Conservation (phyloP, 768 basidiomycete genomes). For the Terana coerulea region DNA sequence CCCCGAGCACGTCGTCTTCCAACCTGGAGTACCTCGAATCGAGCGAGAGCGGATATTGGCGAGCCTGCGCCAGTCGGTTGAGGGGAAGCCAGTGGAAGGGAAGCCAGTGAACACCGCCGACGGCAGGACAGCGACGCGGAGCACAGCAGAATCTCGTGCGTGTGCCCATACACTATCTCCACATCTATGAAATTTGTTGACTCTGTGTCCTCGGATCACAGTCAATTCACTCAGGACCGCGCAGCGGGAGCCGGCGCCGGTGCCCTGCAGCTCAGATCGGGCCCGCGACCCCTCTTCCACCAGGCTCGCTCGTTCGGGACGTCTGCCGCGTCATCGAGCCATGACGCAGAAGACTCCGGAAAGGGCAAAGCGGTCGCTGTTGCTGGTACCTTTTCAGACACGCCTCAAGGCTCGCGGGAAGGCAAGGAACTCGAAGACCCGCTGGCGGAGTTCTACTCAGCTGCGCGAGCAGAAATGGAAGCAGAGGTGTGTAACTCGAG, state of each 20-base stretch:
- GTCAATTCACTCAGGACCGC: slow-evolving; percentile 20
- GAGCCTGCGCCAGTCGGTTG: background rate
- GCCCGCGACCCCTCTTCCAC: background rate
- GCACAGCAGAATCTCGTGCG: slow-evolving; percentile 48
- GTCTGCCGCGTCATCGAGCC: background rate
- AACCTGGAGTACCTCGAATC: background rate
- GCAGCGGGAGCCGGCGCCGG: background rate
- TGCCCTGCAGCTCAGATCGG: background rate
- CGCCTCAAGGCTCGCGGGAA: background rate
- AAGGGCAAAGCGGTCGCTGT: no score
- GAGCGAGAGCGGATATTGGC: slow-evolving; percentile 3
- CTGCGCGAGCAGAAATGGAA: slow-evolving; percentile 48
- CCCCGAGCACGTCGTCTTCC: slow-evolving; percentile 11
- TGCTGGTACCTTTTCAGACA: background rate
- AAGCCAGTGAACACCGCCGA: background rate
- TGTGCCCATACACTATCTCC: background rate
- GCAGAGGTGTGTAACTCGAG: slow-evolving; percentile 19
- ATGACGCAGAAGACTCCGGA: no score
- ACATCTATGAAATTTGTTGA: background rate
- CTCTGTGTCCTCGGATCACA: background rate
- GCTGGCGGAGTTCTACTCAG: slow-evolving; percentile 58
- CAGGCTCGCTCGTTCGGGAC: background rate
- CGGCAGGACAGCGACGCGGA: slow-evolving; percentile 22
- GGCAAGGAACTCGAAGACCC: slow-evolving; percentile 40
- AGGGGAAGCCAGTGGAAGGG: slow-evolving; percentile 16